Percentiles rank a stretch among this genome's conserved stretches.
Conservation (phyloP, 306 rosid genomes). For the Lathyrus oleraceus region DNA sequence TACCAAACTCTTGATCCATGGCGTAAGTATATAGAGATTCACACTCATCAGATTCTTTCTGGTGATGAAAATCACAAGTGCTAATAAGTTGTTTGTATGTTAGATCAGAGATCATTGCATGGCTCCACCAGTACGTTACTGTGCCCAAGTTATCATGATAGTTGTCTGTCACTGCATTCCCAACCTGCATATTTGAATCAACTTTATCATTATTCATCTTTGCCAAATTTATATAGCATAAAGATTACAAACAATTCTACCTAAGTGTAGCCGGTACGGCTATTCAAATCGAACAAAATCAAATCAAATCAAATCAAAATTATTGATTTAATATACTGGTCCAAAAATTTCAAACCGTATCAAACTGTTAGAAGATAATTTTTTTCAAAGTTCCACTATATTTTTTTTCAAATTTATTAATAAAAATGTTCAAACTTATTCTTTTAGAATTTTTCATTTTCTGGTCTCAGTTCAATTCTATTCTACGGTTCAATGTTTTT, state of each 20-base stretch:
- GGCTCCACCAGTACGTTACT: slow-evolving; percentile 99
- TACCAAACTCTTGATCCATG: slow-evolving; percentile 92
- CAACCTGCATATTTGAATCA: slow-evolving; percentile 55
- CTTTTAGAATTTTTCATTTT: too few relatives aligned
- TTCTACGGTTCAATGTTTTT: too few relatives aligned
- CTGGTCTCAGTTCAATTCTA: too few relatives aligned
- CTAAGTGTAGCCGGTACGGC: too few relatives aligned
- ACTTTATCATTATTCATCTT: neutral
- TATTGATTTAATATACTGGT: too few relatives aligned
- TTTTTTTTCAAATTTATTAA: too few relatives aligned
- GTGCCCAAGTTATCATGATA: slow-evolving; percentile 92
- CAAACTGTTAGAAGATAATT: too few relatives aligned
- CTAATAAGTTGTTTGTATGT: slow-evolving; percentile 73
- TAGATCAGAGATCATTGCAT: slow-evolving; percentile 94
- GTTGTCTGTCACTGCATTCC: slow-evolving; percentile 95
- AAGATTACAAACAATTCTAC: neutral
- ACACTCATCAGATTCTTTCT: slow-evolving; percentile 81
- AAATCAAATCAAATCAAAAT: too few relatives aligned
- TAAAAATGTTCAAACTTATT: too few relatives aligned
- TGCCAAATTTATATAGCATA: neutral
- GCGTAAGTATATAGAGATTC: slow-evolving; percentile 83
- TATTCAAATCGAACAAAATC: too few relatives aligned
- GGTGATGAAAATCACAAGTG: slow-evolving; percentile 76
- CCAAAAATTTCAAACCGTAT: too few relatives aligned
- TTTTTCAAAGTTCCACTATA: too few relatives aligned